phyloP scores from a whole-genome alignment of 2,329 filamentous ascomycete species.

The Fusarium lateritium region DNA sequence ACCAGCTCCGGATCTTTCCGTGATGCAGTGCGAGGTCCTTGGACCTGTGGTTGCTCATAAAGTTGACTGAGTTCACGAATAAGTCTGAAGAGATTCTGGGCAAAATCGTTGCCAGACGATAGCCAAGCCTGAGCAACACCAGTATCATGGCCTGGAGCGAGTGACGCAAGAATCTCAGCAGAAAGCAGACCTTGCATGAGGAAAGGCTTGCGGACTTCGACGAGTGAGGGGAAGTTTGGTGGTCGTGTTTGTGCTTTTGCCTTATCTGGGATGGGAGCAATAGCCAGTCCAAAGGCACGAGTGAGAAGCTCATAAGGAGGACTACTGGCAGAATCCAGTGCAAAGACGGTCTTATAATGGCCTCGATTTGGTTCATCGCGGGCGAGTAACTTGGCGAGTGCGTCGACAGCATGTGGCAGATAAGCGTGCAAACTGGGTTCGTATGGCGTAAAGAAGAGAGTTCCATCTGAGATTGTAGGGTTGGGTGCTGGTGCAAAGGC shows the following conservation, averaged over 20 bases:
- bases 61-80: slow-evolving; percentile 79
- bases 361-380: slow-evolving; percentile 93
- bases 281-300: slow-evolving; percentile 86
- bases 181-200: slow-evolving; percentile 93
- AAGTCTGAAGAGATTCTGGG: slow-evolving; percentile 82
- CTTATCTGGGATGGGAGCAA: slow-evolving; percentile 85
- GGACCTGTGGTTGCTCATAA: slow-evolving; percentile 65
- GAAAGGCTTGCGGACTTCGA: slow-evolving; percentile 88
- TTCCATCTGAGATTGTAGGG: slow-evolving; percentile 70
- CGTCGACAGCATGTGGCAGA: slow-evolving; percentile 89
- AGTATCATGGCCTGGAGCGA: slow-evolving; percentile 80
- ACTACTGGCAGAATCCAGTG: slow-evolving; percentile 74
- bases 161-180: slow-evolving; percentile 86
- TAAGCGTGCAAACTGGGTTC: slow-evolving; percentile 88
- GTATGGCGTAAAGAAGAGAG: slow-evolving; percentile 84
- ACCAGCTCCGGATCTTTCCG: slow-evolving; percentile 67
- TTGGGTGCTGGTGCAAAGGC: slow-evolving; percentile 87
- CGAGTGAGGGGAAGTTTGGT: slow-evolving; percentile 73
- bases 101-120: slow-evolving; percentile 85
- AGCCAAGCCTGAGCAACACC: slow-evolving; percentile 85
- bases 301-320: slow-evolving; percentile 86
- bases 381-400: slow-evolving; percentile 90
- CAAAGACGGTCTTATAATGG: slow-evolving; percentile 86
- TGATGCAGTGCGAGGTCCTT: slow-evolving; percentile 52
- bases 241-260: slow-evolving; percentile 66